Evolutionary conservation across 2,329 filamentous ascomycete species (phyloP).

Genomic region (Volutella citrinella): DNA sequence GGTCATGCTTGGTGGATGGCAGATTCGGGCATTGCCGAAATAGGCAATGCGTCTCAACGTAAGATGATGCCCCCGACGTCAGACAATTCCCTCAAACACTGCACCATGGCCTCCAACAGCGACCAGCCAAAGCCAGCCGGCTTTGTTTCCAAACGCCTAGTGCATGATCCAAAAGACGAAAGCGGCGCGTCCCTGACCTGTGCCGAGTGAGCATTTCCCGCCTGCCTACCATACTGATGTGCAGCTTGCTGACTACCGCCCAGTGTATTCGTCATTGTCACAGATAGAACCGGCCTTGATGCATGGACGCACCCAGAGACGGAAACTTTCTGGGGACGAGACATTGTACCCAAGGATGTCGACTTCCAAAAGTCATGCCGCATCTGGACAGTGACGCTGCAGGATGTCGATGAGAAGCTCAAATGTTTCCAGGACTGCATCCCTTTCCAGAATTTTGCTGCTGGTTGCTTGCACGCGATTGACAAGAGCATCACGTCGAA

Average conservation of each 20-base stretch:
- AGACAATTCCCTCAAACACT: too few species aligned
- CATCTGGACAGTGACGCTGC: not conserved
- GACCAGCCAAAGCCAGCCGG: not conserved
- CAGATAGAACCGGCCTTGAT: not conserved
- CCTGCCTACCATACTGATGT: not conserved
- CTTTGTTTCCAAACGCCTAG: not conserved
- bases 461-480: slow-evolving; percentile 1
- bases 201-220: not conserved
- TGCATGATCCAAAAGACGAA: not conserved
- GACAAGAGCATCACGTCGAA: slow-evolving; percentile 1
- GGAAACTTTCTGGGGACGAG: not conserved
- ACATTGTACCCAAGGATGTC: not conserved
- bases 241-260: not conserved
- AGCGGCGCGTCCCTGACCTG: not conserved
- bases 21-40: too few species aligned
- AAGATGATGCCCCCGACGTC: too few species aligned
- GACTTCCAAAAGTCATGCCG: slow-evolving; percentile 2
- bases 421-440: slow-evolving; percentile 1
- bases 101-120: not conserved
- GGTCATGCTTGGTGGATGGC: too few species aligned
- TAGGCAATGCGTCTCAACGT: too few species aligned
- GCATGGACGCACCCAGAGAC: not conserved
- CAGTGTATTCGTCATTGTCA: not conserved
- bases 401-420: not conserved
- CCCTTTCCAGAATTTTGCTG: not conserved